A percentile compares a stretch with the other conserved stretches of the same genome.
Evolutionary conservation across 176 grass and related monocot genomes (phyloP).

Genomic region (Stipa capillata): DNA sequence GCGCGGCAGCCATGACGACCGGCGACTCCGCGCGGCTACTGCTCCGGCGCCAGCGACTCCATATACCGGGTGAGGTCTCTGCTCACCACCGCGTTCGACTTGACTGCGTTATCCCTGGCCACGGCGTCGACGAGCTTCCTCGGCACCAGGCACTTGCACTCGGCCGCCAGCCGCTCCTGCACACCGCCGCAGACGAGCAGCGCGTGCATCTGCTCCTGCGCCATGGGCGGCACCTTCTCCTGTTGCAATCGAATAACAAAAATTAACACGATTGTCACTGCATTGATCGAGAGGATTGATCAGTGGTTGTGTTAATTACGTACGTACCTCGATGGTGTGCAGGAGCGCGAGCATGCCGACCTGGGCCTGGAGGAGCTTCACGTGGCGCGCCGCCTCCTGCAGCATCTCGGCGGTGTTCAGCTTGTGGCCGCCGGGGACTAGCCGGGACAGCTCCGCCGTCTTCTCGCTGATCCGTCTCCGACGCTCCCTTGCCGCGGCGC

Average conservation of each 20-base stretch:
- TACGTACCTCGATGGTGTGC: slow-evolving; percentile 42
- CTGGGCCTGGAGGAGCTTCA: slow-evolving; percentile 75
- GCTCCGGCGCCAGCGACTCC: slow-evolving; percentile 8
- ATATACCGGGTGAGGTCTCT: slow-evolving; percentile 47
- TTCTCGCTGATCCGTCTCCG: slow-evolving; percentile 69
- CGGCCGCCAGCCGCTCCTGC: slow-evolving; percentile 47
- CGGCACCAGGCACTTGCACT: slow-evolving; percentile 62
- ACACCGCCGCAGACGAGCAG: slow-evolving; percentile 30
- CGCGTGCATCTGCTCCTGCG: slow-evolving; percentile 27
- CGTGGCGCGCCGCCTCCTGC: slow-evolving; percentile 43
- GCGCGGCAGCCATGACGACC: slow-evolving; percentile 9
- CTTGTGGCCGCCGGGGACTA: slow-evolving; percentile 56
- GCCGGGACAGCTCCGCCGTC: slow-evolving; percentile 52
- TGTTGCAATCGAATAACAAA: background rate
- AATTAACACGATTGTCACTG: background rate
- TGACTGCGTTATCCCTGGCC: slow-evolving; percentile 28
- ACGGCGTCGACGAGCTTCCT: slow-evolving; percentile 27
- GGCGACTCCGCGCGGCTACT: slow-evolving; percentile 11
- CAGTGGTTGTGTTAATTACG: background rate
- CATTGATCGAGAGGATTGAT: background rate
- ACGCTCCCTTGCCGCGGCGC: slow-evolving; percentile 51
- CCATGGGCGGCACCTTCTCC: slow-evolving; percentile 18
- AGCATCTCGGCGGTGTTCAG: slow-evolving; percentile 92
- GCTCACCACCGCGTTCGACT: slow-evolving; percentile 35
- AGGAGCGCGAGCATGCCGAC: slow-evolving; percentile 61